Evolutionary conservation across 805 yeast genomes (phyloP), one percentile per base, ranked within the genome.

Genomic region (Myxozyma lipomycoides): DNA sequence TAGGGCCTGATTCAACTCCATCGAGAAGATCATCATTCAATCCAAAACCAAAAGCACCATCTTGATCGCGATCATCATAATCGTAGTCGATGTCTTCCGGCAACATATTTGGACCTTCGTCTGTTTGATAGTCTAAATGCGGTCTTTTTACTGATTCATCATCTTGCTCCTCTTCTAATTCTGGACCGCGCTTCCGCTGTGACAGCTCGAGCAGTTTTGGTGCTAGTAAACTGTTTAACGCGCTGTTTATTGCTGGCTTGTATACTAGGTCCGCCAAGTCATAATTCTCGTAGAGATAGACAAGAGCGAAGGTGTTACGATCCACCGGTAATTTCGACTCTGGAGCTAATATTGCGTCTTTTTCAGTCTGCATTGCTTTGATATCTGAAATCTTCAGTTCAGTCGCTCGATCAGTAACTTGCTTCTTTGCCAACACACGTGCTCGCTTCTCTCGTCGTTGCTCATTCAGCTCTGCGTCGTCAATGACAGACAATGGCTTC

Each of bases 341-440:
- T 17, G 45, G 40, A n/a, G 43, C 51, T 10, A 49, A 18, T 22
- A 56, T 52, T 3, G 48, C 49, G 2, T 70, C 57, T 54, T 66
- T 55, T 52, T 61, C 38, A 45, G 51, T 52, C 52, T 70, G 75
- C 43, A 60, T 55, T 25, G 58, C 56, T 47, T 67, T 66, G 30
- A 73, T 62, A 30, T 59, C 56, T 1, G 72, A 78, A 4, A 73
- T 64, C n/a, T 75, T 68, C 36, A 79, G 64, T 40, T 76, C 79
- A 18, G 67, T 73, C 3, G 54, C 62, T 0, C 68, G 58, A 62
- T 81, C 85, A n/a, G 74, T 61, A 30, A 70, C 64, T 24, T 80
- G 60, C 56, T 71, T 74, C 51, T 76, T 71, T 49, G 74, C 24
- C 24, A 9, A 12, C 12, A 30, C 69, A 4, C 63, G 61, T 37